These are phyloP conservation scores for Deinandra increscens DNA, from an alignment of 129 eudicot genomes.

Conservation along the genomic window DNA sequence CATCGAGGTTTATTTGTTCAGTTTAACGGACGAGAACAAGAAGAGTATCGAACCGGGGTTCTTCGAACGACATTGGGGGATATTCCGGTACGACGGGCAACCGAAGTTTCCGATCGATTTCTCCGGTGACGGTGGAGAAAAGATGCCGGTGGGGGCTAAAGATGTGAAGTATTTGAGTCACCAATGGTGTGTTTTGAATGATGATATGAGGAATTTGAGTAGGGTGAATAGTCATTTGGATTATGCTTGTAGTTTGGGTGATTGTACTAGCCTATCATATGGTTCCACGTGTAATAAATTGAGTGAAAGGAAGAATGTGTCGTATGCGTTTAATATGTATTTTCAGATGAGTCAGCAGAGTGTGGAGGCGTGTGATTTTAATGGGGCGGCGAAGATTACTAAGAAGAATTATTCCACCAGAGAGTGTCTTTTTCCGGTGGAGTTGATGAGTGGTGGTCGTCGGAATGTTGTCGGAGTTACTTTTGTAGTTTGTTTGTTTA, in stretches of 20 bases:
- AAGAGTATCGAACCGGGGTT: slow-evolving; percentile 44
- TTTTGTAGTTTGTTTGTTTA: slow-evolving; percentile 23
- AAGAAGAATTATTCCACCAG: slow-evolving; percentile 24
- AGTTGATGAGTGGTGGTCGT: slow-evolving; percentile 27
- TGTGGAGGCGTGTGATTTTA: slow-evolving; percentile 47
- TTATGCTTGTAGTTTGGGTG: slow-evolving; percentile 47
- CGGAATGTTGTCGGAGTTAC: neutral
- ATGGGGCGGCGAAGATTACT: slow-evolving; percentile 38
- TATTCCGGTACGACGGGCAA: slow-evolving; percentile 51
- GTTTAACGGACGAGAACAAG: slow-evolving; percentile 44
- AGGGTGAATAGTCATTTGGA: slow-evolving; percentile 15
- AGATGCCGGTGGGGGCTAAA: slow-evolving; percentile 47
- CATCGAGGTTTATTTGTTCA: slow-evolving; percentile 42
- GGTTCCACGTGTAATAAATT: slow-evolving; percentile 36
- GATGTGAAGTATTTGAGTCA: slow-evolving; percentile 28
- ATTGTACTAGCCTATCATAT: slow-evolving; percentile 46
- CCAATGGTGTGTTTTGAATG: slow-evolving; percentile 52
- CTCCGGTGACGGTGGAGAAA: slow-evolving; percentile 30
- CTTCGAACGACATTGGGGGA: slow-evolving; percentile 59
- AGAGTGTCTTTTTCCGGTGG: slow-evolving; percentile 40
- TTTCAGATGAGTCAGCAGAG: slow-evolving; percentile 55
- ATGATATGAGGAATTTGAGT: slow-evolving; percentile 27
- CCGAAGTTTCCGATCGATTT: slow-evolving; percentile 48
- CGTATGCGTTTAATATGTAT: slow-evolving; percentile 61
- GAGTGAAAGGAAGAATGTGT: slow-evolving; percentile 23